Percentiles rank a stretch among this genome's conserved stretches.
Evolutionary conservation across 208 protist species (phyloP).

Genomic region (Leishmania guyanensis): DNA sequence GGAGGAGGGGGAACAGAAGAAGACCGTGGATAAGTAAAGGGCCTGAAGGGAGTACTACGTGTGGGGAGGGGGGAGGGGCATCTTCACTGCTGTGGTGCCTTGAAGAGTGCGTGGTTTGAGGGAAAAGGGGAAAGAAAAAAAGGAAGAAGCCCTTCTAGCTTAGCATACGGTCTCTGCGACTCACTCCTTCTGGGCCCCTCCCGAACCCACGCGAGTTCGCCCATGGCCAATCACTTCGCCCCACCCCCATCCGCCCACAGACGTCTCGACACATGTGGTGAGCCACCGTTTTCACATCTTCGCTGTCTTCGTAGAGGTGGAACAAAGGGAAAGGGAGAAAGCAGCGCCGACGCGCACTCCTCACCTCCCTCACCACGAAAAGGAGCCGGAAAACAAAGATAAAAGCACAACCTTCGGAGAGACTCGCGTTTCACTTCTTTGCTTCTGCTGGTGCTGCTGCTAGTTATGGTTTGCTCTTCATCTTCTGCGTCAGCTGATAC

Average conservation of each 20-base stretch:
- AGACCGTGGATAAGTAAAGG: neutral
- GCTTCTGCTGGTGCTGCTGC: neutral
- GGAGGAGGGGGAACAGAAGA: neutral
- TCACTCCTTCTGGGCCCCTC: neutral
- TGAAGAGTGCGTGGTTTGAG: neutral
- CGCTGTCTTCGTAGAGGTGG: neutral
- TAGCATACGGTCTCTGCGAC: neutral
- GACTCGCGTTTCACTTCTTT: neutral
- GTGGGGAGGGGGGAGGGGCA: neutral
- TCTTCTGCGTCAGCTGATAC: conserved; percentile 9
- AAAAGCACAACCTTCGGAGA: neutral
- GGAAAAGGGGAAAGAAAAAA: neutral
- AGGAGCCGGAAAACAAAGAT: neutral
- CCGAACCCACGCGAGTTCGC: neutral
- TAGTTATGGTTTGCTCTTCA: neutral
- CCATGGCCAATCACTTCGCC: neutral
- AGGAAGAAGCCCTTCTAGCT: neutral
- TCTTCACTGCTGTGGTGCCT: neutral
- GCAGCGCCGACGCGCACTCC: neutral
- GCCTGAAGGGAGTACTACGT: neutral
- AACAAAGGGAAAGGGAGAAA: neutral
- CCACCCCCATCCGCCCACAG: neutral
- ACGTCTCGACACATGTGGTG: neutral
- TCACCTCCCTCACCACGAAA: neutral
- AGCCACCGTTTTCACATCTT: neutral